A percentile compares a stretch with the other conserved stretches of the same genome.
Evolutionary conservation across 169 alveolate species (phyloP).

Genomic region (Plasmodium falciparum): DNA sequence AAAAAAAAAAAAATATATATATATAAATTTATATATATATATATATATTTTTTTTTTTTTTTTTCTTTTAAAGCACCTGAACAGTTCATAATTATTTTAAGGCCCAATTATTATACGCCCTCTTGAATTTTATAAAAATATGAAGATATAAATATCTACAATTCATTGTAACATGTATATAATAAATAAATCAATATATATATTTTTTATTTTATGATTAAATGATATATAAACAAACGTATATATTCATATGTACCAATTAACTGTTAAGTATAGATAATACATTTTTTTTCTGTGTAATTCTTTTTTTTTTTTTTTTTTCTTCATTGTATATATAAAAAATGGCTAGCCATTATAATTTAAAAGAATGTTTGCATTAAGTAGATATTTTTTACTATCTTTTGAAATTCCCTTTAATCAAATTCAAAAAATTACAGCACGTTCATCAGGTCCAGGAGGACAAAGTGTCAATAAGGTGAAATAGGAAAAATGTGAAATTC

Average conservation of each 20-base stretch:
- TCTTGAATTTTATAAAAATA: neutral
- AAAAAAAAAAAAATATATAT: no score
- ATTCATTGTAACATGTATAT: neutral
- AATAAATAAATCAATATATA: neutral
- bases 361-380: constrained; percentile 38
- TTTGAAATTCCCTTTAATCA: constrained; percentile 60
- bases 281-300: no score
- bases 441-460: constrained; percentile 89
- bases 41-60: neutral
- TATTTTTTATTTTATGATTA: neutral
- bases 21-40: neutral
- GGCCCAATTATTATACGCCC: neutral
- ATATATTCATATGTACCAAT: neutral
- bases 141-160: no score
- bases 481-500: neutral
- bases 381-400: constrained; percentile 31
- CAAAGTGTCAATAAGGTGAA: constrained; percentile 87
- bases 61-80: neutral
- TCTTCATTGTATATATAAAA: neutral
- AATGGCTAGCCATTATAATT: neutral
- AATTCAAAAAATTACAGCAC: constrained; percentile 58
- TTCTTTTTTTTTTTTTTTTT: no score
- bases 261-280: neutral
- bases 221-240: neutral
- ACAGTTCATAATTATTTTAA: neutral